Evolutionary conservation across 176 grass and related monocot species (phyloP).

Genomic region (Chloris gayana): DNA sequence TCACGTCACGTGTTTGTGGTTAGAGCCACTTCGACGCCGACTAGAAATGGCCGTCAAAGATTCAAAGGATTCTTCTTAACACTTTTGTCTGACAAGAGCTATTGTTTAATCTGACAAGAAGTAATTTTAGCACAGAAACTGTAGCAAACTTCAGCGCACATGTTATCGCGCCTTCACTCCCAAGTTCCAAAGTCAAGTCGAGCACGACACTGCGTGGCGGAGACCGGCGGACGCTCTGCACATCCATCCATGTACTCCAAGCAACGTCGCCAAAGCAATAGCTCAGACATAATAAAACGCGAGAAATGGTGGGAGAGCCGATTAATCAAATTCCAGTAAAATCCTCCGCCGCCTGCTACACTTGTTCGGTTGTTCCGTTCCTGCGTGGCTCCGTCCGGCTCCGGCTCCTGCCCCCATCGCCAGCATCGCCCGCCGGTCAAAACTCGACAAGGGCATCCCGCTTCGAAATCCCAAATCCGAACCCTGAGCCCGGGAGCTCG

Average conservation of each 20-base stretch:
- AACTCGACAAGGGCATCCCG: not conserved
- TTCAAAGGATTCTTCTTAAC: not conserved
- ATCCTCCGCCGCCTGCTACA: slow-evolving; percentile 3
- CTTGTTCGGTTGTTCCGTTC: not conserved
- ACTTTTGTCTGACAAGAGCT: not conserved
- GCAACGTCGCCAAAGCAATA: slow-evolving; percentile 3
- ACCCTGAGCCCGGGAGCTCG: not conserved
- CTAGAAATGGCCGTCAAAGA: too few species aligned
- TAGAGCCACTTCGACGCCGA: not conserved
- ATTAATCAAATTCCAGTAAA: not conserved
- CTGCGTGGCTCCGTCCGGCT: not conserved
- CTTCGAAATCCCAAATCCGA: slow-evolving; percentile 2
- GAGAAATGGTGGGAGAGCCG: not conserved
- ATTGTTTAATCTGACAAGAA: too few species aligned
- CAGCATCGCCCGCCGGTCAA: slow-evolving; percentile 15
- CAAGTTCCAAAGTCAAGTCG: slow-evolving; percentile 25
- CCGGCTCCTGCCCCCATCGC: slow-evolving; percentile 20
- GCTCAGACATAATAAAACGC: not conserved
- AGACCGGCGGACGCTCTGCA: not conserved
- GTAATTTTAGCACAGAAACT: not conserved
- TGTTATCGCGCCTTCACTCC: not conserved
- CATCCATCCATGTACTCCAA: slow-evolving; percentile 26
- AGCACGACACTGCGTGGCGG: slow-evolving; percentile 33
- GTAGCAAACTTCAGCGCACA: not conserved
- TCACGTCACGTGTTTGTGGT: not conserved